These are phyloP conservation scores for Phallus indusiatus DNA, from an alignment of 768 basidiomycete genomes.

Conservation along the genomic window DNA sequence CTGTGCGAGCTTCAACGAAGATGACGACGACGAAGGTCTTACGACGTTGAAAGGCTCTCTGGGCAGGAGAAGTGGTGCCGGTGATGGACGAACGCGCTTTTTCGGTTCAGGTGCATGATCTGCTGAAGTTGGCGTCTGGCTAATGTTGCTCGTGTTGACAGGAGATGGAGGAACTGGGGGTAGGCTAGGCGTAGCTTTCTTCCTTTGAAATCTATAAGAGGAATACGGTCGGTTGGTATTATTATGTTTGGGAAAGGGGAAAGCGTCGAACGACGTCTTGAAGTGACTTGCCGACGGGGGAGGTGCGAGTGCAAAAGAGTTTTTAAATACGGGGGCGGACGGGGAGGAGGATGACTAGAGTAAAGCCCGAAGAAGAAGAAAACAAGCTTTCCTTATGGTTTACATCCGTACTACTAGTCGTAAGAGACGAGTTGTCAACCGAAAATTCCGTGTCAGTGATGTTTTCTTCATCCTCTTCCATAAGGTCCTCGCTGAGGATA, in stretches of 20 bases:
- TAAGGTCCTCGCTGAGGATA: constrained; percentile 66
- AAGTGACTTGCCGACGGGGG: constrained; percentile 49
- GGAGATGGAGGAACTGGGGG: constrained; percentile 72
- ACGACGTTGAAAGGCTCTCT: constrained; percentile 13
- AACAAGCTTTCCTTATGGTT: constrained; percentile 20
- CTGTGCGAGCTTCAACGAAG: constrained; percentile 10
- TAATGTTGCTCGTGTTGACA: constrained; percentile 40
- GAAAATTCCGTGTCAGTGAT: neutral
- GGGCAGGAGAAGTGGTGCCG: constrained; percentile 46
- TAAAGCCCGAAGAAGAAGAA: no score
- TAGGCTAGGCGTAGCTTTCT: constrained; percentile 55
- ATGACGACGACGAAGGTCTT: constrained; percentile 15
- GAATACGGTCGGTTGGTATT: constrained; percentile 24
- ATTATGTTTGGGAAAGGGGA: constrained; percentile 44
- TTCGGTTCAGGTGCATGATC: neutral
- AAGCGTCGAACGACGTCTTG: constrained; percentile 51
- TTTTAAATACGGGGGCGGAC: constrained; percentile 10
- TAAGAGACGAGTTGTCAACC: constrained; percentile 3
- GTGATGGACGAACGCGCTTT: constrained; percentile 23
- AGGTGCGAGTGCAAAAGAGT: constrained; percentile 20
- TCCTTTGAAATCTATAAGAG: constrained; percentile 36
- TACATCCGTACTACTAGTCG: constrained; percentile 25
- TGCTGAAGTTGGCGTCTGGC: constrained; percentile 19
- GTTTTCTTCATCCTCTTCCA: constrained; percentile 71
- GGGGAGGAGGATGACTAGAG: constrained; percentile 14